Evolutionary conservation across 805 yeast genomes (phyloP), one percentile per base, ranked within the genome.

Genomic region (Pichia cabralensis): DNA sequence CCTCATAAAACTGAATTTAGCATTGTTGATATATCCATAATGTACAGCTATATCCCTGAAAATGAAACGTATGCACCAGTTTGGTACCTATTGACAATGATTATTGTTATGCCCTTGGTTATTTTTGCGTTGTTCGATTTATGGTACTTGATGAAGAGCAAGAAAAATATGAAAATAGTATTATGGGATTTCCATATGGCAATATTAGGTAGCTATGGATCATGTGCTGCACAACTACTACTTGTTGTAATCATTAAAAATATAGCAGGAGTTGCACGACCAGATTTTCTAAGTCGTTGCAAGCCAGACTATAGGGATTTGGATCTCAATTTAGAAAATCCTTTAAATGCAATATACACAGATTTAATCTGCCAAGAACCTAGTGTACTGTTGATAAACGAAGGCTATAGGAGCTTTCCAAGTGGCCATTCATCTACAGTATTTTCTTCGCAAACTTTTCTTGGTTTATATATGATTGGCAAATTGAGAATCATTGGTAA

Each of bases 331-430:
- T n/a, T n/a, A n/a, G n/a, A n/a, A n/a, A n/a, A n/a, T n/a, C n/a
- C n/a, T n/a, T n/a, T n/a, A n/a, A n/a, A n/a, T n/a, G n/a, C n/a
- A n/a, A n/a, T n/a, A n/a, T n/a, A n/a, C n/a, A n/a, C n/a, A n/a
- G n/a, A n/a, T n/a, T n/a, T n/a, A n/a, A n/a, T n/a, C 1, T 74
- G 79, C 47, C 56, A 69, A 1, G 59, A 66, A 18, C 46, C 50
- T 1, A 46, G 67, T 33, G 16, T 48, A 4, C 45, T 40, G 12
- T 37, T 58, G 3, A 48, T 73, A 14, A 47, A 53, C 45, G 76
- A 71, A 45, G 79, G 78, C 1, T 67, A 70, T 46, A 60, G 75
- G 42, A 67, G 74, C 19, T 71, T 75, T 31, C 79, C 79, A 2
- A 69, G 74, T 31, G 79, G 76, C 1, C 79, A 73, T 46, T 61